Evolutionary conservation across 257 asterid genomes (phyloP), one percentile per base, ranked within the genome.

Genomic region (Perilla frutescens): DNA sequence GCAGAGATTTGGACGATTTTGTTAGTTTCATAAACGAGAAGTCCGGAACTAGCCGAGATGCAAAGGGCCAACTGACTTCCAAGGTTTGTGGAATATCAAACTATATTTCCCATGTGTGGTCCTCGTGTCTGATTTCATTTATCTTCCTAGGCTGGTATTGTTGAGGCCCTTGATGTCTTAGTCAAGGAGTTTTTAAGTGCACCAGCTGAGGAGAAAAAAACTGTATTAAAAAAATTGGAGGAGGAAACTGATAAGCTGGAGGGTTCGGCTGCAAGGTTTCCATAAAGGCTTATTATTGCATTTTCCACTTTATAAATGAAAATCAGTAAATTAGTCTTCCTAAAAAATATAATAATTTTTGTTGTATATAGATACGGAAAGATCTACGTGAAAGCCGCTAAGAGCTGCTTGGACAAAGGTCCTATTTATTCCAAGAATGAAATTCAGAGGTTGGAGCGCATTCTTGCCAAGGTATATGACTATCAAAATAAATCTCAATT

Each of bases 21-120:
- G 94, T 95, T 66, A 81, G 83, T 29, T 95, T 95, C 80, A 92
- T 95, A 80, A 95, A 95, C 32, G 97, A 90, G 85, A 95, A 92
- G 79, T 80, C 78, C 62, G 97, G 97, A 76, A 92, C 98, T 79
- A 86, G 86, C 82, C 96, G 98, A 71, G 98, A 92, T 79, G 80
- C 88, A 7, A 84, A 90, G 13, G 98, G 99, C 63, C 98, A 92
- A 61, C 76, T 78, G 69, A 85, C 93, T 47, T 80, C 93, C 75
- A 78, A 86, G 96, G 99, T 92, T 71, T 67, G 87, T 79, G 43
- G 51, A 68, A 14, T 10, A 43, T 4, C 43, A 50, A 73, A 72
- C 41, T 4, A 20, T 44, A 37, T 31, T 54, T 3, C 71, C 49
- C 11, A 29, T 10, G 4, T 64, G 8, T 73, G 7, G 15, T 48